Conservation (phyloP, 139 green algal genomes). For the Limnomonas spitsbergensis region DNA sequence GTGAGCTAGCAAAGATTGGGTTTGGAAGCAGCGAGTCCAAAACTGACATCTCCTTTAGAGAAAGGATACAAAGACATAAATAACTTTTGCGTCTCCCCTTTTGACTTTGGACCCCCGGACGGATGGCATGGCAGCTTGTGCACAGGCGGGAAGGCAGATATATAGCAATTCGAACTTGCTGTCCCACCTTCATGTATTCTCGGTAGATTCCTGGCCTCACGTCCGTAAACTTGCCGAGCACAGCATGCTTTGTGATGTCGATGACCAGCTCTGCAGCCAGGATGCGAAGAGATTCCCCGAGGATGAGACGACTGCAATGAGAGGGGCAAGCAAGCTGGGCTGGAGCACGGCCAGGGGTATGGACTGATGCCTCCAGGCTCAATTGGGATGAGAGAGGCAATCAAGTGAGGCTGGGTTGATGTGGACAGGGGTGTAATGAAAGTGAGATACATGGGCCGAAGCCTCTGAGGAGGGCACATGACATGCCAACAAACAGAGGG, state of each 20-base stretch:
- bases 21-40: not conserved
- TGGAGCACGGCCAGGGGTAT: no score
- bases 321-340: not conserved
- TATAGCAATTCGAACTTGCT: not conserved
- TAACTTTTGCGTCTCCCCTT: not conserved
- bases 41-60: not conserved
- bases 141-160: no score
- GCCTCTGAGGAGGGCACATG: no score
- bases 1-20: not conserved
- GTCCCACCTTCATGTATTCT: conserved; percentile 11
- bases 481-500: no score
- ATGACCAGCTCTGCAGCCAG: conserved; percentile 48
- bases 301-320: not conserved
- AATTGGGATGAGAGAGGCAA: no score
- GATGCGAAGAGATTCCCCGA: conserved; percentile 20
- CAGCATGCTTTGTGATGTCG: conserved; percentile 86
- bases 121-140: no score
- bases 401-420: no score
- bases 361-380: no score
- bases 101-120: not conserved
- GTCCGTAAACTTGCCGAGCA: conserved; percentile 88
- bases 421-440: no score
- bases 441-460: no score
- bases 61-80: not conserved
- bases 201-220: conserved; percentile 77